phyloP scores from a whole-genome alignment of 1,284 basidiomycete genomes.

The Limonomyces culmigenus region DNA sequence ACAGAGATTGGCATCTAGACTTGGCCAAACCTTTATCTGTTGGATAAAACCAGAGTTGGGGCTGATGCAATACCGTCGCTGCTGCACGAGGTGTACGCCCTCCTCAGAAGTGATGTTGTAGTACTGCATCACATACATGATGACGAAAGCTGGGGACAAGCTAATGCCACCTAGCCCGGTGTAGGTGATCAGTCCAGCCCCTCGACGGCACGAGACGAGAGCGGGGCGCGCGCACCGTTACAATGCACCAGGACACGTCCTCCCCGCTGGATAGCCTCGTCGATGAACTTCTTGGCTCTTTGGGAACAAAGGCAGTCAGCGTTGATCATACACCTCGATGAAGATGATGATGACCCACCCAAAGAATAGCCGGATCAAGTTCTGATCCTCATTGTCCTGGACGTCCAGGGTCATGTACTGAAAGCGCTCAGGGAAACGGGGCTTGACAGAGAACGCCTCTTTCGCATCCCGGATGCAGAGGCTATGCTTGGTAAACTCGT shows the following conservation, averaged over 20 bases:
- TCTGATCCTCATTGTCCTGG: slow-evolving; percentile 82
- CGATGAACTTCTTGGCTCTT: slow-evolving; percentile 70
- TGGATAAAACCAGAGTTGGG: slow-evolving; percentile 77
- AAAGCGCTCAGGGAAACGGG: slow-evolving; percentile 73
- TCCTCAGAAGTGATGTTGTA: slow-evolving; percentile 71
- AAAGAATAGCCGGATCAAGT: slow-evolving; percentile 74
- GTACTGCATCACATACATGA: slow-evolving; percentile 85
- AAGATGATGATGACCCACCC: slow-evolving; percentile 26
- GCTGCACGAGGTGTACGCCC: slow-evolving; percentile 73
- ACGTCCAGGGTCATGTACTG: slow-evolving; percentile 74
- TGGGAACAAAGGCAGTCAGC: slow-evolving; percentile 2
- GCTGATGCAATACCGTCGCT: slow-evolving; percentile 79
- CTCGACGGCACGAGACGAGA: slow-evolving; percentile 3
- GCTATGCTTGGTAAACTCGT: slow-evolving; percentile 21
- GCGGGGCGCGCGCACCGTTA: slow-evolving; percentile 43
- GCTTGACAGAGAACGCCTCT: slow-evolving; percentile 76
- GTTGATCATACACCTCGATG: slow-evolving; percentile 1
- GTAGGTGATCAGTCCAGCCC: slow-evolving; percentile 1
- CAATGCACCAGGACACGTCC: slow-evolving; percentile 83
- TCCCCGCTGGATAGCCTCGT: slow-evolving; percentile 42
- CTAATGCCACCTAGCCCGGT: slow-evolving; percentile 58
- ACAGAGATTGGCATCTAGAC: slow-evolving; percentile 1
- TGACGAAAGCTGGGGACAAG: slow-evolving; percentile 74
- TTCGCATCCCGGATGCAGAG: slow-evolving; percentile 78
- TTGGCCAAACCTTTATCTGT: slow-evolving; percentile 80